These are phyloP conservation scores for Gonium pectorale DNA, from an alignment of 139 green algal species.

Conservation along the genomic window DNA sequence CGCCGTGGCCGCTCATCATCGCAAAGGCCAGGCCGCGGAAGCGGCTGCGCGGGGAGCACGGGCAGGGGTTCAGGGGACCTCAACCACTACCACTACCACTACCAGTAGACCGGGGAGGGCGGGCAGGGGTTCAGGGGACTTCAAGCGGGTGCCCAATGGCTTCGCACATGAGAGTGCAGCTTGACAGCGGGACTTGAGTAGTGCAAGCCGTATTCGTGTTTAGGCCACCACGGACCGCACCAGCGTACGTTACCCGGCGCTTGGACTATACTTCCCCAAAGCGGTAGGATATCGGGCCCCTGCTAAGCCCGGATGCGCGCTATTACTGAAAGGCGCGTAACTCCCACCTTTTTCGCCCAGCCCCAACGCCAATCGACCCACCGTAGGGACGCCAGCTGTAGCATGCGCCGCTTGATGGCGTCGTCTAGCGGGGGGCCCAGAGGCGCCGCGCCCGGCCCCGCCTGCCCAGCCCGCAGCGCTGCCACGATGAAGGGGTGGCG, in stretches of 20 bases:
- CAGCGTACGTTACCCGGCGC: too few species aligned
- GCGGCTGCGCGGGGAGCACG: neutral
- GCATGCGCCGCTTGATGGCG: conserved; percentile 19
- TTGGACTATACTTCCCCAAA: too few species aligned
- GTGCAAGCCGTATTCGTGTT: too few species aligned
- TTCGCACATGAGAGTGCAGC: too few species aligned
- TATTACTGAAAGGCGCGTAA: too few species aligned
- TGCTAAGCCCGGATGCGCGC: too few species aligned
- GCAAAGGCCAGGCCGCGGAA: conserved; percentile 38
- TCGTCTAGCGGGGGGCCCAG: neutral
- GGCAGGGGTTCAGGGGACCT: neutral
- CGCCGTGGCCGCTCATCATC: conserved; percentile 4
- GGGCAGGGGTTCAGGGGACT: neutral
- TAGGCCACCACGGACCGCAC: too few species aligned
- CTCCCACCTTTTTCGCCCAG: neutral
- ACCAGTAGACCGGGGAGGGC: too few species aligned
- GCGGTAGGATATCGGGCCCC: too few species aligned
- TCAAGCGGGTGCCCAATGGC: too few species aligned
- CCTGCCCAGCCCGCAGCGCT: neutral
- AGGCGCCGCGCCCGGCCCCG: neutral
- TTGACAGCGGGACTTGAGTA: too few species aligned
- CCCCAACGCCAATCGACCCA: neutral
- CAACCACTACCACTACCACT: too few species aligned
- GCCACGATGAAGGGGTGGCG: conserved; percentile 21
- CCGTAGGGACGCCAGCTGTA: conserved; percentile 34